A percentile compares a stretch with the other conserved stretches of the same genome.
Evolutionary conservation across 345 rosid genomes (phyloP).

Genomic region (Eucalyptus polyanthemos): DNA sequence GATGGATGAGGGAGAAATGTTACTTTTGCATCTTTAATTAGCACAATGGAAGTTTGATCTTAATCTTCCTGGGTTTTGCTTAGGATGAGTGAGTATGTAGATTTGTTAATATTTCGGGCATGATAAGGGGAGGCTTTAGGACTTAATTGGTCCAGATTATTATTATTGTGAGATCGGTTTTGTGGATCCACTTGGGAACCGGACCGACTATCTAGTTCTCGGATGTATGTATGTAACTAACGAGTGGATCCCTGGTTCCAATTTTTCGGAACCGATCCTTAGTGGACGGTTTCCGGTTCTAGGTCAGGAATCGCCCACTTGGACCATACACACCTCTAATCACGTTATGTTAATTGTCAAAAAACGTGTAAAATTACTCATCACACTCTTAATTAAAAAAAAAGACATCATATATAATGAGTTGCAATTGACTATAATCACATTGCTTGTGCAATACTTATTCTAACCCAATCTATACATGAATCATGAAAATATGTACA

Average conservation of each 20-base stretch:
- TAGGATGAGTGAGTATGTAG: too few relatives aligned
- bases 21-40: too few relatives aligned
- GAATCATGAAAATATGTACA: not conserved
- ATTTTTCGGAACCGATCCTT: accelerated
- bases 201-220: accelerated
- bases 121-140: too few relatives aligned
- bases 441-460: accelerated
- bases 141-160: too few relatives aligned
- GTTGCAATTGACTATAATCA: not conserved
- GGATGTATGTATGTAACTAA: too few relatives aligned
- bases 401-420: not conserved
- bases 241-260: accelerated
- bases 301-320: accelerated
- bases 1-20: too few relatives aligned
- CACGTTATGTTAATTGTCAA: too few relatives aligned
- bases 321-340: accelerated
- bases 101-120: too few relatives aligned
- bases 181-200: accelerated
- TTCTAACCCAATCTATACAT: not conserved
- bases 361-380: not conserved
- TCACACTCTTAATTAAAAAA: not conserved
- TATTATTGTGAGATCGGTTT: too few relatives aligned
- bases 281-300: accelerated
- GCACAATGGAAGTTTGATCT: too few relatives aligned
- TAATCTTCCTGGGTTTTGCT: too few relatives aligned